Evolutionary conservation across 2,329 filamentous ascomycete species (phyloP).

Genomic region (Zelopaecilomyces penicillatus): DNA sequence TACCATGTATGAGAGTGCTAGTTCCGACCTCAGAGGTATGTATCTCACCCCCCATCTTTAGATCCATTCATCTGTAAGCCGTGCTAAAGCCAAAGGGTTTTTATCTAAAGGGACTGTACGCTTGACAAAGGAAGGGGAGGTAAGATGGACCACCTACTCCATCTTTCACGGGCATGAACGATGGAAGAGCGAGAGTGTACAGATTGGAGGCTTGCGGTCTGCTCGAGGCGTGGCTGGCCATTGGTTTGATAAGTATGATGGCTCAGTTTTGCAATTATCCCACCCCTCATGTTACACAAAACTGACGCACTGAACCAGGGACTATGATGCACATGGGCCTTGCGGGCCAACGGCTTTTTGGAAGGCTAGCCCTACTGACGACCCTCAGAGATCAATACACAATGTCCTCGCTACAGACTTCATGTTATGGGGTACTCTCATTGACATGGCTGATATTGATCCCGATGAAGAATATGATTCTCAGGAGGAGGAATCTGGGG

Average conservation of each 20-base stretch:
- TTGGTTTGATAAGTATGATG: constrained; percentile 64
- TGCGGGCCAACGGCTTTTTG: constrained; percentile 70
- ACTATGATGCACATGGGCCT: constrained; percentile 60
- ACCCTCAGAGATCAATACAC: constrained; percentile 15
- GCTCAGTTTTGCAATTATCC: too few relatives aligned
- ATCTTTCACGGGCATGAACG: constrained; percentile 56
- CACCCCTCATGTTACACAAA: too few relatives aligned
- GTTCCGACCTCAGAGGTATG: constrained; percentile 56
- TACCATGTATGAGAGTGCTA: constrained; percentile 59
- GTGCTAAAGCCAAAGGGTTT: constrained; percentile 16
- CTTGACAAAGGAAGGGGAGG: constrained; percentile 60
- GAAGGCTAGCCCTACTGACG: constrained; percentile 53
- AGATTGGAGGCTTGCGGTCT: constrained; percentile 59
- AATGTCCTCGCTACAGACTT: constrained; percentile 24
- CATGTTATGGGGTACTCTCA: constrained; percentile 19
- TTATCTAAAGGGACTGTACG: constrained; percentile 47
- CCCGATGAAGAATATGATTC: constrained; percentile 17
- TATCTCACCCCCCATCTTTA: constrained; percentile 6
- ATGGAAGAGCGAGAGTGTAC: constrained; percentile 70
- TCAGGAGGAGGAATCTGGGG: constrained; percentile 1
- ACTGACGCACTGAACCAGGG: constrained; percentile 28
- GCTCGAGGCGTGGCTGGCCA: constrained; percentile 62
- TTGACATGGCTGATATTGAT: constrained; percentile 14
- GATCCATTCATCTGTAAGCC: not conserved
- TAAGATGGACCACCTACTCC: constrained; percentile 65